Base-by-base conservation (phyloP, 2,329 filamentous ascomycete genomes). In the Fonsecaea nubica region DNA sequence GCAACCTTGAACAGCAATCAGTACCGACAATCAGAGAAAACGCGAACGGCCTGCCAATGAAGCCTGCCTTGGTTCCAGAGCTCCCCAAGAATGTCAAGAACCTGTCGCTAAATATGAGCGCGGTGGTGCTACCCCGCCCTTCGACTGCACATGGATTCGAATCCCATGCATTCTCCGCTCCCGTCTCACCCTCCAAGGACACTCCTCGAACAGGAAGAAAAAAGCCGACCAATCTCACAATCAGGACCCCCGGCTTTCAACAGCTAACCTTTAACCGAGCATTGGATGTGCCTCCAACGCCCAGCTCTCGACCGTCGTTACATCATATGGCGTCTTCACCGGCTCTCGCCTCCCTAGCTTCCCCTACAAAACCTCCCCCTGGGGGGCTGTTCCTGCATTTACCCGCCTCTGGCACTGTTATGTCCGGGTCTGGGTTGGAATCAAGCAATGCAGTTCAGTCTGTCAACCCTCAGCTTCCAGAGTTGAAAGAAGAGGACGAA, bases 271-370 rank as follows among this genome's bases (percentile, higher is more conserved):
- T 84, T 66, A 80, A 82, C 6, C 81, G 80, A 63, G 74, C 80
- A n/a, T 80, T 85, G 54, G 76, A 82, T 18, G 84, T 88, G 15
- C 87, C 87, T 10, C 84, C 85, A 0, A 89, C 87, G 7, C 86
- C 87, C 3, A 80, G 80, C 21, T 78, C 82, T 56, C 80, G 80
- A 33, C 81, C 84, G n/a, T 80, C 82, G 18, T 77, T 89, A 59
- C 83, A 86, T 63, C 87, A 88, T 70, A 85, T 87, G 48, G 86
- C 88, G 74, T 89, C 87, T 2, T 88, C 86, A 2, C 87, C 87
- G 3, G 86, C 86, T 5, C 76, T 89, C 48, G 83, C 84, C 15
- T 77, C 78, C 4, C 71, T 88, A 58, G 81, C 84, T 60, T 86
- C 86, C 12, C 80, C 83, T 32, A 82, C 79, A 1, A 80, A 80